phyloP scores from a whole-genome alignment of 306 rosid species.

The Rosa persica region DNA sequence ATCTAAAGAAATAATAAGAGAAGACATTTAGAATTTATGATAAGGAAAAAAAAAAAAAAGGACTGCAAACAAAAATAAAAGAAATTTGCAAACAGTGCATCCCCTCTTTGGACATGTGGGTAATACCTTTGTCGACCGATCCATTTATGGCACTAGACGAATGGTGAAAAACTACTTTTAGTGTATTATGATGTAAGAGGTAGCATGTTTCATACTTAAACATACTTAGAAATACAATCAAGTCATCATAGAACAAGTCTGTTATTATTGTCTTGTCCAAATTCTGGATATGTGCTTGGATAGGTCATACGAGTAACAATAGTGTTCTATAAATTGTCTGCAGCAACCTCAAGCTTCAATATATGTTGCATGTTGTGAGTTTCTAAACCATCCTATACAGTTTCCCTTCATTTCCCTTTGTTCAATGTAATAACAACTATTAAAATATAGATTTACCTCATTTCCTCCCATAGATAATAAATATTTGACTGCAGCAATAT shows the following conservation, averaged over 20 bases:
- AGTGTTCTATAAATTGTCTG: not conserved
- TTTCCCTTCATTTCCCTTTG: not conserved
- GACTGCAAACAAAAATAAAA: not conserved
- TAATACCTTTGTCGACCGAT: not conserved
- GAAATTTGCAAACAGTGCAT: not conserved
- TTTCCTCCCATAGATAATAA: slow-evolving; percentile 52
- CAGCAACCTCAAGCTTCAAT: slow-evolving; percentile 1
- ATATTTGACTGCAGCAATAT: slow-evolving; percentile 70
- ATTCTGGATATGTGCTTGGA: not conserved
- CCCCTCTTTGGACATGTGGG: not conserved
- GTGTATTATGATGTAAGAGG: not conserved
- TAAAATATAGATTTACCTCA: slow-evolving; percentile 51
- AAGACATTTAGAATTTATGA: not conserved
- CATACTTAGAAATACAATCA: not conserved
- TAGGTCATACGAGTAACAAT: not conserved
- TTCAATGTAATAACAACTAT: not conserved
- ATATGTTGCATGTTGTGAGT: not conserved
- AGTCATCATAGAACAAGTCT: not conserved
- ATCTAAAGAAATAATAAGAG: not conserved
- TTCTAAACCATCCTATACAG: not conserved
- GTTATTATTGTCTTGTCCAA: not conserved
- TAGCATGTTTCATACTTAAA: not conserved
- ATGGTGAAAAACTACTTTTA: not conserved
- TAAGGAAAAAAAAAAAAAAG: not conserved
- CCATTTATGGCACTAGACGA: not conserved